Evolutionary conservation across 305 asterid species (phyloP).

Genomic region (Fraxinus greggii): DNA sequence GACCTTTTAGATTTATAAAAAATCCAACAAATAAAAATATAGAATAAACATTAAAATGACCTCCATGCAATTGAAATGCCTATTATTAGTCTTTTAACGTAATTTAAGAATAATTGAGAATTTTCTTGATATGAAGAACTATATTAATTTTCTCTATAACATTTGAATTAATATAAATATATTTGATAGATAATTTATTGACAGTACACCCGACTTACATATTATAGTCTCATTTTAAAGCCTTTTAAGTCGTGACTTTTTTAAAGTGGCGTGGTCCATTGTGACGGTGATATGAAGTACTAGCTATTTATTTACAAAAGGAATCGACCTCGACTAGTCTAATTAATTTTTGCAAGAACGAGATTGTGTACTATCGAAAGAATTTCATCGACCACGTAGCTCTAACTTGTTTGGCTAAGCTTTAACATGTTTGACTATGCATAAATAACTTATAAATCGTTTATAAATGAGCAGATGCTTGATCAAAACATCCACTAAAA

Average conservation of each 20-base stretch:
- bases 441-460: slow-evolving; percentile 1
- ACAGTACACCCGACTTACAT: background rate
- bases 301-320: too few species aligned
- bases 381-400: background rate
- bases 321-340: background rate
- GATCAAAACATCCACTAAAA: background rate
- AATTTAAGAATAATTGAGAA: background rate
- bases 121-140: background rate
- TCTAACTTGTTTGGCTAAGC: background rate
- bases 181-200: background rate
- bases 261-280: background rate
- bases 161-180: background rate
- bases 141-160: too few species aligned
- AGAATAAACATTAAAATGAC: background rate
- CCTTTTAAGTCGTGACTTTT: background rate
- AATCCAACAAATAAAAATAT: background rate
- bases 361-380: background rate
- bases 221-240: background rate
- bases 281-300: background rate
- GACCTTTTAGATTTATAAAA: background rate
- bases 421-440: background rate
- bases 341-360: background rate
- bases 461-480: slow-evolving; percentile 1
- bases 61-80: background rate
- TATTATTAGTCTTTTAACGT: background rate